Conservation (phyloP, 192 early-diverging fungal species). For the Coemansia guatemalensis region DNA sequence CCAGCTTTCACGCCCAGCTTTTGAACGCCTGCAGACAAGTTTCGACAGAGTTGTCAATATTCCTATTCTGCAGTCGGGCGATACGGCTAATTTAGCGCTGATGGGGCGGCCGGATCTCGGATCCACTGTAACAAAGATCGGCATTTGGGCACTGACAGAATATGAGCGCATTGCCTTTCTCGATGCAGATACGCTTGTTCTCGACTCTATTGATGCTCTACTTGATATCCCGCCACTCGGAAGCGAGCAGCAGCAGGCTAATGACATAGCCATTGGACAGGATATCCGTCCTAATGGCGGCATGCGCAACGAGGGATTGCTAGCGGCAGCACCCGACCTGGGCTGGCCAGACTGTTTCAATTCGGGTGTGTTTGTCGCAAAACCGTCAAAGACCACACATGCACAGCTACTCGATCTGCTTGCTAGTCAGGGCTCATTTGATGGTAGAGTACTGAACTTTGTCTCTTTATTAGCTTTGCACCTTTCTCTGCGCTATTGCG, state of each 20-base stretch:
- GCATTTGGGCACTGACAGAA: conserved; percentile 73
- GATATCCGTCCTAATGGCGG: conserved; percentile 45
- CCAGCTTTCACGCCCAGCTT: conserved; percentile 58
- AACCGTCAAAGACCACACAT: conserved; percentile 47
- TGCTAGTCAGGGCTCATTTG: conserved; percentile 64
- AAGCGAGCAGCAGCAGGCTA: neutral
- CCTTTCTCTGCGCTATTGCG: no score
- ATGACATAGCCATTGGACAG: conserved; percentile 14
- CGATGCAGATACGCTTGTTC: conserved; percentile 84
- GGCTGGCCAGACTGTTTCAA: conserved; percentile 99
- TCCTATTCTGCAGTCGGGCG: conserved; percentile 61
- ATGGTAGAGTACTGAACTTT: conserved; percentile 59
- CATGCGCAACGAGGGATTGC: conserved; percentile 51
- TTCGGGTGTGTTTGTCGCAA: conserved; percentile 77
- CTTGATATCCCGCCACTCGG: conserved; percentile 56
- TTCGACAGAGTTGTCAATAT: conserved; percentile 74
- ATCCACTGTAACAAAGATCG: conserved; percentile 86
- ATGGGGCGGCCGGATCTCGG: conserved; percentile 88
- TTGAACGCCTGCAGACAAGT: conserved; percentile 54
- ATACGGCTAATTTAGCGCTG: conserved; percentile 50
- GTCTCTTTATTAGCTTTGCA: no score
- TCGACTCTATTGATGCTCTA: conserved; percentile 75
- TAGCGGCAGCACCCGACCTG: conserved; percentile 89
- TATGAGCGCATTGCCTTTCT: conserved; percentile 77
- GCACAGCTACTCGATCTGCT: conserved; percentile 42